Percentiles rank a stretch among this genome's conserved stretches.
phyloP scores from a whole-genome alignment of 345 rosid genomes.

The Gossypium mustelinum region DNA sequence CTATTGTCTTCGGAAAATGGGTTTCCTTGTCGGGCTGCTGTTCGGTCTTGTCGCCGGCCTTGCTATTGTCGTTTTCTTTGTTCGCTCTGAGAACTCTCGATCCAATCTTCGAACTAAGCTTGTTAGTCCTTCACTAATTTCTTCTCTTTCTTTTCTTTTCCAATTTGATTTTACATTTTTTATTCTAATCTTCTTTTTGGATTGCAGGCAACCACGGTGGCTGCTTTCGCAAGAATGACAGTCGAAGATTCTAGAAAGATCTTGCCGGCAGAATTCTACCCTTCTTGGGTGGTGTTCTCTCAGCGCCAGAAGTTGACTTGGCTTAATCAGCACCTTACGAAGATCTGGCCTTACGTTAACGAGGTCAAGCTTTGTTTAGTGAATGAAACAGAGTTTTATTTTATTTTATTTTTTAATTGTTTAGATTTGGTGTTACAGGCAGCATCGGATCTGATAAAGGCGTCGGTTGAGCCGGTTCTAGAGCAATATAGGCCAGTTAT shows the following conservation, averaged over 20 bases:
- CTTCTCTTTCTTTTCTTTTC: background rate
- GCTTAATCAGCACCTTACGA: constrained; percentile 80
- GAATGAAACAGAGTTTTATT: background rate
- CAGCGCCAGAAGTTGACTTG: constrained; percentile 95
- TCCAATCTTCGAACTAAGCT: constrained; percentile 74
- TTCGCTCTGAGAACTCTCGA: constrained; percentile 70
- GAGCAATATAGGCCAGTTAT: constrained; percentile 86
- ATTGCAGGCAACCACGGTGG: constrained; percentile 74
- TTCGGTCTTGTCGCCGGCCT: constrained; percentile 64
- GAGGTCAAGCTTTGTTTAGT: constrained; percentile 39
- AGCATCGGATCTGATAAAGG: constrained; percentile 85
- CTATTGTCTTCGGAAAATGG: constrained; percentile 34
- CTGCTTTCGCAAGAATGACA: constrained; percentile 93
- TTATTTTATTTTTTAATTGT: background rate
- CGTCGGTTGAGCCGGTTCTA: constrained; percentile 84
- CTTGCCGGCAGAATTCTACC: constrained; percentile 71
- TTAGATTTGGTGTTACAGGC: constrained; percentile 48
- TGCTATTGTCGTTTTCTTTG: constrained; percentile 59
- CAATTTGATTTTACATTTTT: background rate
- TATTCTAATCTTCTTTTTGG: background rate
- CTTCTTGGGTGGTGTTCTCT: constrained; percentile 98
- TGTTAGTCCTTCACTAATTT: constrained; percentile 36
- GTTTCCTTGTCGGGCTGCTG: constrained; percentile 61
- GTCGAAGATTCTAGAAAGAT: constrained; percentile 89
- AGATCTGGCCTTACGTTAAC: constrained; percentile 96